These are phyloP conservation scores for Cyclotella sp. DNA, from an alignment of 108 stramenopile genomes.

Conservation along the genomic window DNA sequence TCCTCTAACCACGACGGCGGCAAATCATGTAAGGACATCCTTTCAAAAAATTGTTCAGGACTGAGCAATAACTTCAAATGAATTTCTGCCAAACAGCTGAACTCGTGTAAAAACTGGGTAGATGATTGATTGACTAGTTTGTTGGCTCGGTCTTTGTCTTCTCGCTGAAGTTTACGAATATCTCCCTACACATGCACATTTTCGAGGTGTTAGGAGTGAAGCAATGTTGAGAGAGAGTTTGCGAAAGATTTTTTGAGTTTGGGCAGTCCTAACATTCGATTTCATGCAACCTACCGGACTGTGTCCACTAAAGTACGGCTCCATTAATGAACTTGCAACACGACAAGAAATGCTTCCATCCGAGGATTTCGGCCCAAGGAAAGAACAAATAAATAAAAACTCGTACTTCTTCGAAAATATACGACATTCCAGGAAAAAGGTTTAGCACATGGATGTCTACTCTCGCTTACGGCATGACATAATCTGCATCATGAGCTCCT, in stretches of 20 bases:
- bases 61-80: slow-evolving; percentile 50
- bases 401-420: slow-evolving; percentile 28
- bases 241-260: no score
- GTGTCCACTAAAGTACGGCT: slow-evolving; percentile 51
- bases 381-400: slow-evolving; percentile 35
- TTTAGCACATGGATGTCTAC: background rate
- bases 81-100: slow-evolving; percentile 31
- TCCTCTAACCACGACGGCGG: slow-evolving; percentile 39
- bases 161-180: slow-evolving; percentile 49
- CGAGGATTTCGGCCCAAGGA: slow-evolving; percentile 39
- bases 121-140: slow-evolving; percentile 49
- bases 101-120: slow-evolving; percentile 34
- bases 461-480: background rate
- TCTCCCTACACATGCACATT: slow-evolving; percentile 24
- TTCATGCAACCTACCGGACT: slow-evolving; percentile 26
- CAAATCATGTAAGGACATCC: slow-evolving; percentile 14
- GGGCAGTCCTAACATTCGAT: no score
- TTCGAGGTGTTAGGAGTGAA: background rate
- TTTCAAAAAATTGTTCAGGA: slow-evolving; percentile 50
- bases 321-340: slow-evolving; percentile 50
- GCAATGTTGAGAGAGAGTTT: background rate
- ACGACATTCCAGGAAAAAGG: background rate
- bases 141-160: slow-evolving; percentile 46
- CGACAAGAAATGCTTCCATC: slow-evolving; percentile 53
- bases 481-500: background rate